These are phyloP conservation scores for Tolypocladium sp. DNA, from an alignment of 2,329 filamentous ascomycete genomes.

Conservation along the genomic window DNA sequence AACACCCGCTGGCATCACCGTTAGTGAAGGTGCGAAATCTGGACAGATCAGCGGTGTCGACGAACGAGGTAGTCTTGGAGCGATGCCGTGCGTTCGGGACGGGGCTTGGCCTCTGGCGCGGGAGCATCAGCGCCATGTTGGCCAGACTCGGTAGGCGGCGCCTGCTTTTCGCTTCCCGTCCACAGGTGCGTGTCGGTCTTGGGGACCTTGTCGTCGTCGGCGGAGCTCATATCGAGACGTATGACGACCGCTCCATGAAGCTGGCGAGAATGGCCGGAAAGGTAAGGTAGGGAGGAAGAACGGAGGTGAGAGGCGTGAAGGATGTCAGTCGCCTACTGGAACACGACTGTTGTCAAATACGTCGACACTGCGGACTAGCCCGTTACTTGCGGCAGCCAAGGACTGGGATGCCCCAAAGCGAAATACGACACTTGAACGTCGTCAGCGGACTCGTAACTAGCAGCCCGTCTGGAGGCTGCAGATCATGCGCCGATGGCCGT, in stretches of 20 bases:
- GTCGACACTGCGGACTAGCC: not conserved
- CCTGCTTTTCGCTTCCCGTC: not conserved
- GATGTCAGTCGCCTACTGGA: not conserved
- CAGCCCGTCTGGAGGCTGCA: not conserved
- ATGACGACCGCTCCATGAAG: not conserved
- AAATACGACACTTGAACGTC: not conserved
- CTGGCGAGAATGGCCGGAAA: not conserved
- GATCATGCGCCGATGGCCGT: not conserved
- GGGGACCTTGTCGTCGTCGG: not conserved
- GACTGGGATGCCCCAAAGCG: not conserved
- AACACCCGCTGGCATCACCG: conserved; percentile 34
- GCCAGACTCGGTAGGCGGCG: not conserved
- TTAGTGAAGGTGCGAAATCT: not conserved
- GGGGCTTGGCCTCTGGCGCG: not conserved
- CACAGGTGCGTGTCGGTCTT: not conserved
- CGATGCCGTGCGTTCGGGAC: conserved; percentile 29
- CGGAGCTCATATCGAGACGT: not conserved
- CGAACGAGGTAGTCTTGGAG: conserved; percentile 34
- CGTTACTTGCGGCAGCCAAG: no score
- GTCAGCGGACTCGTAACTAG: not conserved
- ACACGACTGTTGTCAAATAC: not conserved
- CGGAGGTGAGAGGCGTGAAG: not conserved
- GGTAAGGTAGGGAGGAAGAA: not conserved
- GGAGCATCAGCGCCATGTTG: not conserved
- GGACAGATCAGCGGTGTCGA: not conserved